Evolutionary conservation across 2,329 filamentous ascomycete species (phyloP).

Genomic region (Aureobasidium sp.): DNA sequence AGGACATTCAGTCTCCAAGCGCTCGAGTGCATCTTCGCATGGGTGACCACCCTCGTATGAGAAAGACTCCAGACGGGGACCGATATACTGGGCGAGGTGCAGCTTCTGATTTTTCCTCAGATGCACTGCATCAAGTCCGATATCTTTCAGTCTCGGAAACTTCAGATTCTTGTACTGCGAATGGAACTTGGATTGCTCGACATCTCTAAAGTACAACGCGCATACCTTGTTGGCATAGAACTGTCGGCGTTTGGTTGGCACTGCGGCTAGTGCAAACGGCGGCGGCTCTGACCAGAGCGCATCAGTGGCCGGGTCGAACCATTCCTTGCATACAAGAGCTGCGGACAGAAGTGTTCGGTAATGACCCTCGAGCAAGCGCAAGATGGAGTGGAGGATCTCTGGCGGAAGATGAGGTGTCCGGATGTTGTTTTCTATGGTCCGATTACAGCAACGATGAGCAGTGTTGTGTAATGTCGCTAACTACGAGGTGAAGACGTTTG

Average conservation of each 20-base stretch:
- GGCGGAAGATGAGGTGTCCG: neutral
- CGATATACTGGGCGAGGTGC: neutral
- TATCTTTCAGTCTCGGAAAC: neutral
- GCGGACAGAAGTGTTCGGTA: neutral
- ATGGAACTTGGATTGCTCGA: neutral
- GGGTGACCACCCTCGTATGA: neutral
- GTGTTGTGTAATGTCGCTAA: neutral
- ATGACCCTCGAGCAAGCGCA: neutral
- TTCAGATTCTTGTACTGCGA: neutral
- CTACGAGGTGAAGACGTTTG: neutral
- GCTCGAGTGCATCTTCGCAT: neutral
- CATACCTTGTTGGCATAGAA: neutral
- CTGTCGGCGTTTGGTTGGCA: neutral
- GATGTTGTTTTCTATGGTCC: neutral
- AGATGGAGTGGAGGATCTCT: neutral
- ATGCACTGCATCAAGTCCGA: neutral
- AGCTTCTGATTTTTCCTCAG: neutral
- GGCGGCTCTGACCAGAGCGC: neutral
- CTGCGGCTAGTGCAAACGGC: neutral
- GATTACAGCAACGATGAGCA: neutral
- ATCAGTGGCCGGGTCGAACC: neutral
- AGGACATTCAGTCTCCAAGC: neutral
- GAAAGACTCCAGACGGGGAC: neutral
- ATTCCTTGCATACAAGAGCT: neutral
- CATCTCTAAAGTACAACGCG: neutral